Evolutionary conservation across 192 early-diverging fungal species (phyloP).

Genomic region (Coemansia sp.): DNA sequence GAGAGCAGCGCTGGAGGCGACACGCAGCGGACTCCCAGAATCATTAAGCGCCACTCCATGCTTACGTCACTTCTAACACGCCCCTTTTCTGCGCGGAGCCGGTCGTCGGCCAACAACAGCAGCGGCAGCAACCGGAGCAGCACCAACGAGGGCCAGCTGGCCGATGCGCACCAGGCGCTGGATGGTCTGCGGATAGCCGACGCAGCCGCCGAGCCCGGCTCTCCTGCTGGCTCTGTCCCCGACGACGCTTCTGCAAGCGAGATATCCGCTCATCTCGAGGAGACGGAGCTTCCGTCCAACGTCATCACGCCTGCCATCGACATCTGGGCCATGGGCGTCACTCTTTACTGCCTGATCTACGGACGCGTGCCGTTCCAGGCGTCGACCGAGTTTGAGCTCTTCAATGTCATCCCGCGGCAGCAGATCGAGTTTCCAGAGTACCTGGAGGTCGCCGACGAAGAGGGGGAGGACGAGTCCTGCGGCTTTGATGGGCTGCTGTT

Average conservation of each 20-base stretch:
- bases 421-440: slow-evolving; percentile 59
- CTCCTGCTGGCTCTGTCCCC: slow-evolving; percentile 5
- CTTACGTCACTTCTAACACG: slow-evolving; percentile 43
- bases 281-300: slow-evolving; percentile 43
- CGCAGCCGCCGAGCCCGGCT: neutral
- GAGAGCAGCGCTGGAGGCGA: slow-evolving; percentile 16
- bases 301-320: slow-evolving; percentile 87
- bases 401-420: slow-evolving; percentile 82
- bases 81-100: slow-evolving; percentile 42
- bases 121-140: slow-evolving; percentile 17
- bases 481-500: slow-evolving; percentile 8
- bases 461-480: neutral
- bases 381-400: slow-evolving; percentile 93
- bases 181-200: slow-evolving; percentile 17
- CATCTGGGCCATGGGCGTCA: slow-evolving; percentile 97
- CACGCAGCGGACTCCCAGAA: slow-evolving; percentile 9
- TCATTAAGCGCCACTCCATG: slow-evolving; percentile 47
- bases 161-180: slow-evolving; percentile 2
- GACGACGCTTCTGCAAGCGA: neutral
- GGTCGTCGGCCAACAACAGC: slow-evolving; percentile 20
- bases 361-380: slow-evolving; percentile 92
- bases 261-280: slow-evolving; percentile 10
- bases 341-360: slow-evolving; percentile 90
- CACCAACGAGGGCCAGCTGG: slow-evolving; percentile 9
- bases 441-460: slow-evolving; percentile 21